Conservation (phyloP, 768 basidiomycete species). For the Podaxis sp. region DNA sequence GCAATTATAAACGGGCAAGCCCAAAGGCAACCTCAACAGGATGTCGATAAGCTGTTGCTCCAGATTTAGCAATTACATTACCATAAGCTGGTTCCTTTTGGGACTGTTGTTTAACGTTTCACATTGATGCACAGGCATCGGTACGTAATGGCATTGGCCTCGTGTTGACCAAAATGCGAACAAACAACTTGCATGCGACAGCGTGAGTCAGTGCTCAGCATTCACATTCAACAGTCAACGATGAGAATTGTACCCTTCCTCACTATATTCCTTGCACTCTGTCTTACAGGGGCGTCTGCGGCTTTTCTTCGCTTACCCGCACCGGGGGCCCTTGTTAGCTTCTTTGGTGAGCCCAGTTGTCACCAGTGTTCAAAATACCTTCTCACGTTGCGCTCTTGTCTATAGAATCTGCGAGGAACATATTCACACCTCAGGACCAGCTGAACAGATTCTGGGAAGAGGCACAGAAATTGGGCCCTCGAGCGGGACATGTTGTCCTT, state of each 20-base stretch:
- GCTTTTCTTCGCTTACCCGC: background rate
- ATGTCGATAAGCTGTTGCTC: background rate
- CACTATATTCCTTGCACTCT: background rate
- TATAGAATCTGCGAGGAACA: background rate
- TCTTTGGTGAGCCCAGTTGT: background rate
- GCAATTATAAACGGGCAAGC: too few relatives aligned
- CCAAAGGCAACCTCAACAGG: too few relatives aligned
- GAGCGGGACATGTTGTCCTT: background rate
- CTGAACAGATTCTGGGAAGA: background rate
- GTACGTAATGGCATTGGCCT: too few relatives aligned
- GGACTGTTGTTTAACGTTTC: background rate
- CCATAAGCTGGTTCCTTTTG: background rate
- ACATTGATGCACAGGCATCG: background rate
- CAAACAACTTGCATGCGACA: too few relatives aligned
- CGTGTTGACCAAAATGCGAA: too few relatives aligned
- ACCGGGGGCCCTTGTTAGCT: too few relatives aligned
- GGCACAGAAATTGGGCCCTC: background rate
- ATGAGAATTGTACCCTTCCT: background rate
- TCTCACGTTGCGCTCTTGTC: background rate
- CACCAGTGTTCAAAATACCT: background rate
- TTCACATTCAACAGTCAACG: background rate
- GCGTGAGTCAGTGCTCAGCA: background rate
- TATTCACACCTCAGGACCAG: background rate
- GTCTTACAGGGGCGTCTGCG: background rate
- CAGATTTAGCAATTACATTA: conserved; percentile 4